A percentile compares a stretch with the other conserved stretches of the same genome.
Conservation (phyloP, 2,329 filamentous ascomycete genomes). For the Nakataea oryzae region DNA sequence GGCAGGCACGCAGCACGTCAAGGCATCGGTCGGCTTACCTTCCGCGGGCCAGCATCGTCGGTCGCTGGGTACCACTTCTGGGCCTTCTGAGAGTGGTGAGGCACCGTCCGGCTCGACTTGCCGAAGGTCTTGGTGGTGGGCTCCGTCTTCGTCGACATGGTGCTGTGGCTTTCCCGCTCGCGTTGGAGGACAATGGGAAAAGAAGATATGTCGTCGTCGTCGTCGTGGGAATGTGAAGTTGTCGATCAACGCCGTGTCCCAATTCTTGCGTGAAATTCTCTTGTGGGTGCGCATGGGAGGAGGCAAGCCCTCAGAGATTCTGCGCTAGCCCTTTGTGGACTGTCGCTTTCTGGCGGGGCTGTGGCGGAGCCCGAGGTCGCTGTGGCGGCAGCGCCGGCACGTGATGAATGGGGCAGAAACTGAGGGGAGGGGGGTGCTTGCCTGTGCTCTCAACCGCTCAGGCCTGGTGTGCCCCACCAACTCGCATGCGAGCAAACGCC, state of each 20-base stretch:
- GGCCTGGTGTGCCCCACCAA: too few species aligned
- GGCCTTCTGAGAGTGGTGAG: conserved; percentile 80
- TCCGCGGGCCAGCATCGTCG: conserved; percentile 80
- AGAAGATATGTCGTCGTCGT: conserved; percentile 5
- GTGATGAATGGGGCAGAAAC: neutral
- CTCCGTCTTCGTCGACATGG: conserved; percentile 64
- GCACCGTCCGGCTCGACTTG: conserved; percentile 89
- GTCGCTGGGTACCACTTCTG: conserved; percentile 98
- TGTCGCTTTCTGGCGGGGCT: neutral
- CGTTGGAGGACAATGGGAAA: conserved; percentile 1
- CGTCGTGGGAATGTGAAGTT: conserved; percentile 1
- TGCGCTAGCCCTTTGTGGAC: neutral
- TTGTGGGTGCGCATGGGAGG: conserved; percentile 2
- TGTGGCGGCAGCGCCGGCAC: neutral
- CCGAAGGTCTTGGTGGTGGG: conserved; percentile 88
- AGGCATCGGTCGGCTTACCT: conserved; percentile 57
- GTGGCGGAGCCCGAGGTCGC: neutral
- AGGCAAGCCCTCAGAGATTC: conserved; percentile 1
- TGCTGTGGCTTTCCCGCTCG: conserved; percentile 18
- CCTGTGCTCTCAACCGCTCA: too few species aligned
- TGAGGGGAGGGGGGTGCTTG: neutral
- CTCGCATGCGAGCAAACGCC: too few species aligned
- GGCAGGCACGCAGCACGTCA: neutral
- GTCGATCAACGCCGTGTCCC: neutral
- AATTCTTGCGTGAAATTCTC: conserved; percentile 4